Percentiles rank a stretch among this genome's conserved stretches.
Conservation (phyloP, 1,139 yeast genomes). For the Hansenula sp. region DNA sequence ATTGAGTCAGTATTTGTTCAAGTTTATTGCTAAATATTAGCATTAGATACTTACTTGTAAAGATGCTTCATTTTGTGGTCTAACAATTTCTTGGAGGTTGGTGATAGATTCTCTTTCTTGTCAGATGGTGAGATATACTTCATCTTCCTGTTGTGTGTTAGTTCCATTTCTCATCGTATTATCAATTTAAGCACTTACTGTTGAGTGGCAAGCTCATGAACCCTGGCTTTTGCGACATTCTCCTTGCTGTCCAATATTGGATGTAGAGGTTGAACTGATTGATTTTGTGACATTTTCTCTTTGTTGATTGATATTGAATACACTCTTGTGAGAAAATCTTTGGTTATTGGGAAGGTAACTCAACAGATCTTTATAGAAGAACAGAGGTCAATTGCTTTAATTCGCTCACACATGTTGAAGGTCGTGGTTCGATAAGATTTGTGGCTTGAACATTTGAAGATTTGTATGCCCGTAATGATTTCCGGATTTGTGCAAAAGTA, state of each 20-base stretch:
- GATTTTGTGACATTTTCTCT: slow-evolving; percentile 16
- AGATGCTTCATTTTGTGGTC: slow-evolving; percentile 22
- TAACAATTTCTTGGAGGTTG: slow-evolving; percentile 24
- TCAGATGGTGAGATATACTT: slow-evolving; percentile 26
- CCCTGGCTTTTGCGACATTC: slow-evolving; percentile 23
- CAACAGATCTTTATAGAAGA: too few species aligned
- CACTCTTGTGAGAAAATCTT: too few species aligned
- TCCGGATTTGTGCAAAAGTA: slow-evolving; percentile 9
- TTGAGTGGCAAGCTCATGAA: slow-evolving; percentile 21
- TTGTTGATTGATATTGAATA: not conserved
- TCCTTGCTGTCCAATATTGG: slow-evolving; percentile 24
- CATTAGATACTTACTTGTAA: slow-evolving; percentile 16
- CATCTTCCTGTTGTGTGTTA: slow-evolving; percentile 14
- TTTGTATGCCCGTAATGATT: not conserved
- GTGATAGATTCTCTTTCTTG: slow-evolving; percentile 22
- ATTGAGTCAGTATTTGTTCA: too few species aligned
- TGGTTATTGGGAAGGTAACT: too few species aligned
- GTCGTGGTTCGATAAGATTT: not conserved
- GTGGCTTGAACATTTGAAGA: not conserved
- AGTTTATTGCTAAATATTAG: not conserved
- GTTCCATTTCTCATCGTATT: not conserved
- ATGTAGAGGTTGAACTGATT: slow-evolving; percentile 22
- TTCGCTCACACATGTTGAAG: not conserved
- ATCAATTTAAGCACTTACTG: slow-evolving; percentile 16
- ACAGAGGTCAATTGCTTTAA: not conserved